These are phyloP conservation scores for Acrocalymma vagum DNA, from an alignment of 2,329 filamentous ascomycete genomes.

Conservation along the genomic window DNA sequence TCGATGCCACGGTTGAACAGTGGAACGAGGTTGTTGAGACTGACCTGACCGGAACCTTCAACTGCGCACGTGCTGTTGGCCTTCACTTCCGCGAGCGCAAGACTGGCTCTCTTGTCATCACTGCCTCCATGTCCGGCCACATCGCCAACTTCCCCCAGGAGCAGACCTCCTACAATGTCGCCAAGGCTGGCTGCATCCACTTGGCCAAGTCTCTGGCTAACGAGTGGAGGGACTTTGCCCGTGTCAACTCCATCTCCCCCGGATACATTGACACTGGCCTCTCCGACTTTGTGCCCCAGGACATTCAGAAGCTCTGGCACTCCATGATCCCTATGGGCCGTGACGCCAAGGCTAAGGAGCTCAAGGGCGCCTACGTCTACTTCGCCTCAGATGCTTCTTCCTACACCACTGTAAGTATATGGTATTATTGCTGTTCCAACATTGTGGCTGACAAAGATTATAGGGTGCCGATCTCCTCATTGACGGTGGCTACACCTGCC, in stretches of 20 bases:
- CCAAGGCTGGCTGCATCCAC: conserved; percentile 74
- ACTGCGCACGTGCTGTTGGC: conserved; percentile 89
- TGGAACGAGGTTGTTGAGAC: conserved; percentile 82
- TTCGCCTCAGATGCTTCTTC: conserved; percentile 83
- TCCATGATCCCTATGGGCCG: conserved; percentile 83
- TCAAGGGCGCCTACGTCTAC: conserved; percentile 86
- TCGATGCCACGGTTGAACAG: conserved; percentile 75
- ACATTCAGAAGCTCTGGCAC: conserved; percentile 77
- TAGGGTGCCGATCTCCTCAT: conserved; percentile 72
- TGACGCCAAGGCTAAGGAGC: conserved; percentile 76
- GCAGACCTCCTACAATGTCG: conserved; percentile 58
- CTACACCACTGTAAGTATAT: conserved; percentile 72
- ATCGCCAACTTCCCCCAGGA: conserved; percentile 85
- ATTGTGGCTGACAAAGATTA: conserved; percentile 23
- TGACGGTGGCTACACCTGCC: conserved; percentile 74
- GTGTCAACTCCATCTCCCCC: conserved; percentile 73
- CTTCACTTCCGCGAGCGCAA: conserved; percentile 75
- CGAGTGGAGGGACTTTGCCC: conserved; percentile 74
- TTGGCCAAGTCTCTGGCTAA: conserved; percentile 70
- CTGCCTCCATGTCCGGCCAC: conserved; percentile 78
- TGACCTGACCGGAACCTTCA: conserved; percentile 87
- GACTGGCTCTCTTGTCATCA: conserved; percentile 72
- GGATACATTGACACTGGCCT: conserved; percentile 75
- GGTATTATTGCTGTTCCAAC: conserved; percentile 28
- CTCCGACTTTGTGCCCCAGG: conserved; percentile 71